Evolutionary conservation across 805 yeast genomes (phyloP), one percentile per base, ranked within the genome.

Genomic region (Nakazawaea holstii): DNA sequence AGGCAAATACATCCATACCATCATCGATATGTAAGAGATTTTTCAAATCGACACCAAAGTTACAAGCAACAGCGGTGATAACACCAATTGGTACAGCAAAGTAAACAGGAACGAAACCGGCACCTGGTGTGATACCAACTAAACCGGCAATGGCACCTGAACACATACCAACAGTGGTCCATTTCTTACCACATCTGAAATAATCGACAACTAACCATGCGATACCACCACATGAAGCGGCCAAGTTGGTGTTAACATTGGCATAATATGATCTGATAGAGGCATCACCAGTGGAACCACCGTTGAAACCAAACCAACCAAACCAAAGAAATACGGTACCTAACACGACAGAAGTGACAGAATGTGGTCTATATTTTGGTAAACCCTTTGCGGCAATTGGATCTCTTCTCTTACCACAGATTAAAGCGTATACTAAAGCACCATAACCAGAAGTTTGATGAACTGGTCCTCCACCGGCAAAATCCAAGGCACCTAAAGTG

Each of bases 231-330:
- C 80, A 68, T 11, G 96, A 82, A 52, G 98, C 98, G 45, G 98
- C 96, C 57, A 92, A 65, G 69, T 92, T 89, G 60, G 98, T 92
- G 77, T 88, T 90, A 61, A 86, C 84, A 64, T 86, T 79, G 35
- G 97, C 96, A 73, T 90, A 90, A 86, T 89, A 88, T 49, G 97
- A 91, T 70, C 97, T 84, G 64, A 94, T 82, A 52, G 92, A 70
- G 33, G 97, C 87, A 62, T 89, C 85, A 67, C 97, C 97, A 43
- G 97, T 87, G 41, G 97, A 89, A 59, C 98, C 98, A 68, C 97
- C 97, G 77, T 94, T 94, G 81, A 94, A 94, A 36, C 97, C 97
- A 61, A 90, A 90, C 99, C 99, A 94, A 33, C 98, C 99, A 59
- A 94, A 90, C 97, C 97, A 92, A 57, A 94, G 77, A 73, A 94